These are phyloP conservation scores for Erucastrum elatum DNA, from an alignment of 345 rosid species.

Conservation along the genomic window DNA sequence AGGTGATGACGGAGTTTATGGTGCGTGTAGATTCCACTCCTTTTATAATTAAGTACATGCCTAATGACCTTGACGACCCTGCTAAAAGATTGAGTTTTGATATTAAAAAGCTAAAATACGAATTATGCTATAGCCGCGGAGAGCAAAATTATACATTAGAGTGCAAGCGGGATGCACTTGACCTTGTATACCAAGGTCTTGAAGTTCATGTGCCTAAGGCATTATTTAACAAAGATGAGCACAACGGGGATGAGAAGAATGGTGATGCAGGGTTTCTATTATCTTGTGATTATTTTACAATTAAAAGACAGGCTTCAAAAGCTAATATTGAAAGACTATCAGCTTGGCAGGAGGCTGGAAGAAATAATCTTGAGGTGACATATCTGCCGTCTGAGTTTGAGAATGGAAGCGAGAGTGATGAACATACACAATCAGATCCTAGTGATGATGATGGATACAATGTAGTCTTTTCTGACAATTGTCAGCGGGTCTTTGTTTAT, in stretches of 20 bases:
- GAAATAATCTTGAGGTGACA: constrained; percentile 88
- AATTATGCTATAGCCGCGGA: constrained; percentile 79
- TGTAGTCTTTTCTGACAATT: constrained; percentile 88
- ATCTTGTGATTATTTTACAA: constrained; percentile 87
- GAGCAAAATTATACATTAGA: constrained; percentile 88
- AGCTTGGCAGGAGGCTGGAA: constrained; percentile 99
- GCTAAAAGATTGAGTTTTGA: constrained; percentile 81
- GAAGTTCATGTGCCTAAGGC: constrained; percentile 87
- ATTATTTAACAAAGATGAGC: constrained; percentile 57
- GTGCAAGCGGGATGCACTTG: constrained; percentile 85
- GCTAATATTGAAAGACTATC: constrained; percentile 81
- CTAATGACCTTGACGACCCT: constrained; percentile 88
- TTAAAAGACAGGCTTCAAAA: constrained; percentile 92
- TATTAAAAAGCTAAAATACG: constrained; percentile 80
- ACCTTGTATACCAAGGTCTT: constrained; percentile 92
- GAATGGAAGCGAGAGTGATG: constrained; percentile 96
- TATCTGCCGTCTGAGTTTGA: constrained; percentile 92
- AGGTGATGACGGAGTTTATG: constrained; percentile 93
- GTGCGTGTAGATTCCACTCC: constrained; percentile 85
- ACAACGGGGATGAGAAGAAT: constrained; percentile 58
- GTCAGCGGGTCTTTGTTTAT: constrained; percentile 86
- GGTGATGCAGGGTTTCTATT: constrained; percentile 87
- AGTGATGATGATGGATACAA: constrained; percentile 92
- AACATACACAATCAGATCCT: constrained; percentile 57
- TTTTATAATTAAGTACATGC: constrained; percentile 61